Base-by-base conservation (phyloP, 1,139 yeast species). In the Sugiyamaella neomexicana region DNA sequence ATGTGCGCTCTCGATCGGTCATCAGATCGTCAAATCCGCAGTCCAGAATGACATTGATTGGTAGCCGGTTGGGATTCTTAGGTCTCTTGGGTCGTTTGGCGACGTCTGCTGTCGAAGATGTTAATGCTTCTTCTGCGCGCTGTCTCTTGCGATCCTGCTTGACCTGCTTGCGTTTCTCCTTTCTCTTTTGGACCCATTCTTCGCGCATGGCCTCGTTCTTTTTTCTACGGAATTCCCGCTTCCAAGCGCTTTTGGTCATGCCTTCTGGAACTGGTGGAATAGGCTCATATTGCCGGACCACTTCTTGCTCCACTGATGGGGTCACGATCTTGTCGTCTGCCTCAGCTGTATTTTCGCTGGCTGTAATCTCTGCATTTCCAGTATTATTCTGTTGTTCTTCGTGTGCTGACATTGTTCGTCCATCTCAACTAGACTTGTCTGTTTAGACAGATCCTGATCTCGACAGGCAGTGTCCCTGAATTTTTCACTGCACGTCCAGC, bases 11-110 rank as follows among this genome's bases (percentile, higher is more conserved):
- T 55, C 65, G 68, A 78, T 83, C 86, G 50, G 78, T 81, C 99
- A 93, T 93, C 65, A 87, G 70, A 43, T 88, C 90, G 66, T 93
- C 99, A 69, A 93, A 93, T 23, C 80, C 88, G 72, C 99, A 93
- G 71, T 93, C 99, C 61, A 93, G 69, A 16, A 90, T 73, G 37
- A 91, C 77, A 12, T 50, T 55, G 15, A 64, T 54, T 13, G 58
- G 58, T 13, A 49, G 45, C 42, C 57, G 44, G 4, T 47, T 39
- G 45, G 57, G 63, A 17, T 54, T 37, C 38, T 23, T 31, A n/a
- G 52, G 53, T 16, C 55, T 9, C 20, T 50, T 17, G 37, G 55
- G 44, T 20, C 16, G 39, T 27, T 52, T 45, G 41, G 50, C 29
- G 23, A 27, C 43, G 4, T 31, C 37, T 37, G 6, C 9, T 6